Conservation (phyloP, 2,329 filamentous ascomycete species). For the Lecanicillium sp. region DNA sequence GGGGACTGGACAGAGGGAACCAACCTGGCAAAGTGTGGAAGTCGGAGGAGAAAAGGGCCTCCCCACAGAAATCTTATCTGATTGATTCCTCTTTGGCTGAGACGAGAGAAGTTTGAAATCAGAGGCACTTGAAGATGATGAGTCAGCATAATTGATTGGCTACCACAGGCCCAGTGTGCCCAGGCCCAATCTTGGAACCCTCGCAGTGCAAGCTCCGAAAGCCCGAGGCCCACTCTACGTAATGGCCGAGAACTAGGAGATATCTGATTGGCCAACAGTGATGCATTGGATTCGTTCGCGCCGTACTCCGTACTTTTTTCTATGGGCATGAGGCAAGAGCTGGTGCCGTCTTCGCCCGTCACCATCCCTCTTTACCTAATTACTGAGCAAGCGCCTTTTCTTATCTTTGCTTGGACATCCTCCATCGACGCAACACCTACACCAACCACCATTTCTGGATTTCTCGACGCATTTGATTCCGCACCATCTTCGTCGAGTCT, state of each 20-base stretch:
- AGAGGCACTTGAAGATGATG: not conserved
- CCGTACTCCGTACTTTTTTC: conserved; percentile 9
- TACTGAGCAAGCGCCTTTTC: not conserved
- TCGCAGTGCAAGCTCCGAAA: conserved; percentile 5
- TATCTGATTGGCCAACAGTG: conserved; percentile 22
- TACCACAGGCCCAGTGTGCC: no score
- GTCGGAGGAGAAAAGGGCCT: no score
- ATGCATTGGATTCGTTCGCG: not conserved
- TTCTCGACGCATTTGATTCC: no score
- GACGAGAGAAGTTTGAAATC: conserved; percentile 6
- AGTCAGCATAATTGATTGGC: no score
- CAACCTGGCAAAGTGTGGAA: no score
- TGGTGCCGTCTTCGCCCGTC: not conserved
- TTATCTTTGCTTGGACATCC: not conserved
- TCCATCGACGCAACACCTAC: not conserved
- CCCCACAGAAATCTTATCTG: conserved; percentile 10
- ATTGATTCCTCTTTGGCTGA: conserved; percentile 9
- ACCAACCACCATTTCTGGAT: not conserved
- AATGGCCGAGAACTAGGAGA: conserved; percentile 14
- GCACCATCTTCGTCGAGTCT: no score
- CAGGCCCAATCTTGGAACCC: no score
- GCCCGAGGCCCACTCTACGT: conserved; percentile 7
- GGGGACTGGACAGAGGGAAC: not conserved
- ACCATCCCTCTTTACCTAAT: conserved; percentile 1
- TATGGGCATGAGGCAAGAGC: conserved; percentile 2